Percentiles rank a stretch among this genome's conserved stretches.
phyloP scores from a whole-genome alignment of 345 rosid species.

The Acer yangbiense region DNA sequence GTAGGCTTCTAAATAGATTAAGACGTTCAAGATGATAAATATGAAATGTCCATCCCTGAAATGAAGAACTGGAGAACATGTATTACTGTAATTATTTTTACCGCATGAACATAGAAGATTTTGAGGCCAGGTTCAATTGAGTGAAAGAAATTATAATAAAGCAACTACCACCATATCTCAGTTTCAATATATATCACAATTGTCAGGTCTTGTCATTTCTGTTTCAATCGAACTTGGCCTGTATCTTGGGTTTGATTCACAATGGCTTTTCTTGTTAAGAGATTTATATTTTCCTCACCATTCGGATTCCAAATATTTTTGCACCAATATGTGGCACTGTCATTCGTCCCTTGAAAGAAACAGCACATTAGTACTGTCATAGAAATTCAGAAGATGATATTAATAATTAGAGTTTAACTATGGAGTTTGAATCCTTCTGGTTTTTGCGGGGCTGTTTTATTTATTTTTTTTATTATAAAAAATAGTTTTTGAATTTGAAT shows the following conservation, averaged over 20 bases:
- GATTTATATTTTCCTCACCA: neutral
- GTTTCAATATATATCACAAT: too few species aligned
- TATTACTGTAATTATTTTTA: neutral
- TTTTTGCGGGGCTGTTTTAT: too few species aligned
- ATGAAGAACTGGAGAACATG: neutral
- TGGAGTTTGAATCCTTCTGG: too few species aligned
- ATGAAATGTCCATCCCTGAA: neutral
- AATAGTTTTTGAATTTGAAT: too few species aligned
- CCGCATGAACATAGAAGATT: constrained; percentile 20
- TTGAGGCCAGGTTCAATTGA: constrained; percentile 12
- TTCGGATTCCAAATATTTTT: neutral
- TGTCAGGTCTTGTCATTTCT: constrained; percentile 13
- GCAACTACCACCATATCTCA: neutral
- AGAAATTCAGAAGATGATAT: neutral
- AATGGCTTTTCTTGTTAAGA: neutral
- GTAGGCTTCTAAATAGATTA: neutral
- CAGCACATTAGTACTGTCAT: neutral
- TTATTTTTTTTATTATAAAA: too few species aligned
- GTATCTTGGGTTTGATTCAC: constrained; percentile 23
- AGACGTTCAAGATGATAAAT: neutral
- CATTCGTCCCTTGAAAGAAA: neutral
- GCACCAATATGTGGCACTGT: neutral
- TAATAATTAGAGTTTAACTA: too few species aligned
- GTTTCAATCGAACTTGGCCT: constrained; percentile 22
- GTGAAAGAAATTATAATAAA: neutral